Conservation (phyloP, 2,329 filamentous ascomycete species). For the Aspergillus luchuensis region DNA sequence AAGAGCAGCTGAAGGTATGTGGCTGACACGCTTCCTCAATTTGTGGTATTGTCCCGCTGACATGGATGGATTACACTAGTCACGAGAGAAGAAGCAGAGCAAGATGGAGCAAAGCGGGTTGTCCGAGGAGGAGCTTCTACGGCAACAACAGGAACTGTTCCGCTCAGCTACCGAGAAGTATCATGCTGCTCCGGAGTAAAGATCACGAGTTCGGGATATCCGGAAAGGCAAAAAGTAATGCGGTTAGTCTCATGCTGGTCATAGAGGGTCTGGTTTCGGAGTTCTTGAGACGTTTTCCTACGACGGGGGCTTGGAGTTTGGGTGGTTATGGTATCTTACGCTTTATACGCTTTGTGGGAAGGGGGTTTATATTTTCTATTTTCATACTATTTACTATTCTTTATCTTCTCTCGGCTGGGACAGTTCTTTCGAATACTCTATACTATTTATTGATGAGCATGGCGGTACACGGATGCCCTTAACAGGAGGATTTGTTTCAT, state of each 20-base stretch:
- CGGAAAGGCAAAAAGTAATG: slow-evolving; percentile 3
- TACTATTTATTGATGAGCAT: too few species aligned
- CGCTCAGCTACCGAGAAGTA: slow-evolving; percentile 75
- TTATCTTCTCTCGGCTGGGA: neutral
- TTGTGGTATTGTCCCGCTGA: neutral
- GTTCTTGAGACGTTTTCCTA: slow-evolving; percentile 11
- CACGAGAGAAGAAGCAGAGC: slow-evolving; percentile 93
- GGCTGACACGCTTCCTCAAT: too few species aligned
- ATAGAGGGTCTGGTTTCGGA: slow-evolving; percentile 27
- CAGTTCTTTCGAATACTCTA: too few species aligned
- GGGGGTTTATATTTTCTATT: neutral
- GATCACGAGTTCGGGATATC: neutral
- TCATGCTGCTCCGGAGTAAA: slow-evolving; percentile 53
- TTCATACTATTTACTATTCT: neutral
- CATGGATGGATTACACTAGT: slow-evolving; percentile 52
- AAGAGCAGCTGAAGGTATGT: slow-evolving; percentile 84
- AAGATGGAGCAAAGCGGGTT: slow-evolving; percentile 95
- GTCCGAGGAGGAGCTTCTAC: slow-evolving; percentile 83
- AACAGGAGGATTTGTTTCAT: too few species aligned
- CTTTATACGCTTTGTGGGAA: neutral
- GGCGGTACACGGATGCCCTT: too few species aligned
- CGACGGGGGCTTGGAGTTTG: slow-evolving; percentile 28
- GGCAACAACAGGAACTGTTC: slow-evolving; percentile 90
- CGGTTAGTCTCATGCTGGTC: slow-evolving; percentile 33
- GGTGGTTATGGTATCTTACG: neutral